Percentiles rank a stretch among this genome's conserved stretches.
phyloP scores from a whole-genome alignment of 2,329 filamentous ascomycete species.

The Aspergillus pseudoglaucus region DNA sequence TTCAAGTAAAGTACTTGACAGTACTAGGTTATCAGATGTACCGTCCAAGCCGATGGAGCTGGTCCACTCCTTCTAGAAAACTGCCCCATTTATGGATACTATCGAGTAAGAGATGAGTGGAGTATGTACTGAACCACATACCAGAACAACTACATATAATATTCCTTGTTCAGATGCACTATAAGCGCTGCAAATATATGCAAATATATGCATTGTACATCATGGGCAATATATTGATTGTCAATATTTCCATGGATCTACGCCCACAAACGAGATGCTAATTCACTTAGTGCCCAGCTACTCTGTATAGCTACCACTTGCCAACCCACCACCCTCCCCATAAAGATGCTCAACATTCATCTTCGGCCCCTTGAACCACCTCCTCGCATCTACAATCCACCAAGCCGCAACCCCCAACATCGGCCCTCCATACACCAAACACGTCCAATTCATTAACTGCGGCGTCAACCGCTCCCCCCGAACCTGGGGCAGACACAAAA shows the following conservation, averaged over 20 bases:
- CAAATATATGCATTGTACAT: neutral
- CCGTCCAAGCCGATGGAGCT: neutral
- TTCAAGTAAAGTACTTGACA: neutral
- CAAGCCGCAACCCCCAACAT: conserved; percentile 56
- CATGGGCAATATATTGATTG: neutral
- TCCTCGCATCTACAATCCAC: conserved; percentile 58
- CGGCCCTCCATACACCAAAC: conserved; percentile 58
- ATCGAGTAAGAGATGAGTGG: too few relatives aligned
- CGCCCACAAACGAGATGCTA: neutral
- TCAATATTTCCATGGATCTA: neutral
- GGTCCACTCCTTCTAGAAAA: neutral
- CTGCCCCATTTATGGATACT: too few relatives aligned
- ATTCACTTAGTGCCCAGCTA: neutral
- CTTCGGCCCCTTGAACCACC: conserved; percentile 66
- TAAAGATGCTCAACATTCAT: conserved; percentile 55
- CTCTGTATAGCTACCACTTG: conserved; percentile 7
- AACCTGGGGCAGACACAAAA: conserved; percentile 58
- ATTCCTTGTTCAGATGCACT: too few relatives aligned
- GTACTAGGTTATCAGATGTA: neutral
- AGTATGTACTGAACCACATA: too few relatives aligned
- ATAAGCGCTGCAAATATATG: neutral
- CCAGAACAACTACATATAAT: too few relatives aligned
- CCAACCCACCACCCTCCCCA: conserved; percentile 11
- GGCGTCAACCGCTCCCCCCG: conserved; percentile 49
- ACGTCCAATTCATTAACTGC: conserved; percentile 62